Evolutionary conservation across 192 early-diverging fungal genomes (phyloP), one percentile per base, ranked within the genome.

Genomic region (Coemansia nantahalensis): DNA sequence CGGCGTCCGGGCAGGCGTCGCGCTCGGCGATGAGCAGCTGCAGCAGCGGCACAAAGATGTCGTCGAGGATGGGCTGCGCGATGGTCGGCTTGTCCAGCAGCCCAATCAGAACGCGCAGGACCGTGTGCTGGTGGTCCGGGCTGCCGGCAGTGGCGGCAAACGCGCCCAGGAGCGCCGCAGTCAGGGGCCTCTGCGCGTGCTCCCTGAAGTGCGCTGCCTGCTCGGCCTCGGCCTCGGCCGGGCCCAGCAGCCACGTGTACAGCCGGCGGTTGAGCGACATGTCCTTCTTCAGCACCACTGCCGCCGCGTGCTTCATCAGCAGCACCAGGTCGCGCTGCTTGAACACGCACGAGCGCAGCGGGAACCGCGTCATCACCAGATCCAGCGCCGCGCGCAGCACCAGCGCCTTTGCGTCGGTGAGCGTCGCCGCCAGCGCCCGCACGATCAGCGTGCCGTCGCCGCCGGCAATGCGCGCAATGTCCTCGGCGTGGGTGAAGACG

Each of bases 191-290:
- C 45, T 83, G 80, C 23, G 76, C 82, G 47, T 79, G 76, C 9
- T 68, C 54, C 3, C 63, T 45, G 43, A 92, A 86, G 38, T 85
- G 79, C 2, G 41, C 43, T 0, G 72, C 40, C 33, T 82, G 78
- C 21, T 83, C 79, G 24, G 77, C 71, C 15, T 80, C 73, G 0
- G 79, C 52, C 23, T 77, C 51, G 23, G 78, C 68, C 37, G 63
- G 32, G 14, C 90, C 88, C 33, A 89, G 58, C 10, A 97, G 62
- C 94, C 94, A 97, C 4, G 89, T 80, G 61, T 94, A 95, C n/a
- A 97, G 75, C 32, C 95, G 64, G 39, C 92, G 67, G 53, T 93
- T 97, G 14, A 97, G 79, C 18, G 93, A 93, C 90, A 95, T 95
- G 63, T 97, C 95, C 57, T 88, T 90, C 26, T 87, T 71, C 45